Evolutionary conservation across 2,329 filamentous ascomycete genomes (phyloP), one percentile per base, ranked within the genome.

Genomic region (Cladosporium cucumerinum): DNA sequence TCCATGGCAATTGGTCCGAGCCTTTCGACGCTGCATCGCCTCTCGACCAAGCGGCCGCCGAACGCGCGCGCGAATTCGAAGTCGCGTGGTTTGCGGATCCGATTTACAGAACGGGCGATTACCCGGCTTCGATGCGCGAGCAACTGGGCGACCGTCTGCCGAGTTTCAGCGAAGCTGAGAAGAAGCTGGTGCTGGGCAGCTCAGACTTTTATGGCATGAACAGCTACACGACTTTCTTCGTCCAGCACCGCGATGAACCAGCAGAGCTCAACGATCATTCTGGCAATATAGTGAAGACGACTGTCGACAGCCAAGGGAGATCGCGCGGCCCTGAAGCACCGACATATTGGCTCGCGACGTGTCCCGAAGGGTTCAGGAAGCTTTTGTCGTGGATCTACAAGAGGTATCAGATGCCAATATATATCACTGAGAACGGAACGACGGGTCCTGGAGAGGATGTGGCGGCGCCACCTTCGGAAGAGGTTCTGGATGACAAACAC

Each of bases 51-150:
- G 76, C 76, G 48, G 78, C 78, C 0, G 77, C 78, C 7, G 71
- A 80, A 64, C 72, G 78, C n/a, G 76, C 76, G 0, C 73, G 74
- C 25, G 77, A 80, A 60, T 81, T 81, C 30, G 77, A 80, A 63
- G 79, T 80, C 49, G 78, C 72, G 1, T 81, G 79, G 79, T 81
- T 79, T 49, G 77, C 73, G 11, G 76, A 79, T 54, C 78, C 78
- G 11, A 63, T 79, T 6, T 79, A 79, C 59, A n/a, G 21, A 25
- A 73, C 70, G 11, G 71, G 78, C 49, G 78, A 82, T 58, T 81
- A 81, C 36, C 80, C 80, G 0, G 66, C 74, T 1, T 75, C 72
- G 0, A 70, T 80, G 10, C 72, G 75, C 36, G 66, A 71, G 8
- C 73, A 76, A 59, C 67, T 78, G 2, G 68, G 66, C 1, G 70